phyloP scores from a whole-genome alignment of 2,329 filamentous ascomycete species.

The Madurella fahalii region DNA sequence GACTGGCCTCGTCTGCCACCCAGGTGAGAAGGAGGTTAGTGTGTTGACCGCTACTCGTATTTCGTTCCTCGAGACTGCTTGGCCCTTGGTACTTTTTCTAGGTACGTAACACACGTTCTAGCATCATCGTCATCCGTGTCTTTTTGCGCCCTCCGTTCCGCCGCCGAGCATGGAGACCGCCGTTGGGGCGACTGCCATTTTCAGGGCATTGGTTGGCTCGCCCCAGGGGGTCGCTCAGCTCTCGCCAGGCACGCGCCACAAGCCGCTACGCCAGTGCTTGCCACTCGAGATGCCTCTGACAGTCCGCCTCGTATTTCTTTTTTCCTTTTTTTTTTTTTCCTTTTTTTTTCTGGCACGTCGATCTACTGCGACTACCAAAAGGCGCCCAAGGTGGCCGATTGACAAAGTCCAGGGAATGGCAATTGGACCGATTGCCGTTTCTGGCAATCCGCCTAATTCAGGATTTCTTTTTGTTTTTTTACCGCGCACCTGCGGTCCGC shows the following conservation, averaged over 20 bases:
- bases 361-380: no score
- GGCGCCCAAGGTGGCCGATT: no score
- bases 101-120: no score
- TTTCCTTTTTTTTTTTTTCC: no score
- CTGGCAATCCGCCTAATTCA: neutral
- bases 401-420: no score
- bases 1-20: no score
- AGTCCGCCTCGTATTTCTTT: neutral
- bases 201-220: slow-evolving; percentile 17
- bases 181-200: slow-evolving; percentile 22
- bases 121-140: neutral
- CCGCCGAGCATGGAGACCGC: slow-evolving; percentile 19
- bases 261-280: slow-evolving; percentile 6
- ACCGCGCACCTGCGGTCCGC: neutral
- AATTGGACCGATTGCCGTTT: neutral
- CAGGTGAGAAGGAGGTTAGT: no score
- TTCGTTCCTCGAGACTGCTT: no score
- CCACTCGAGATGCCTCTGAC: slow-evolving; percentile 8
- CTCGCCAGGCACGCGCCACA: slow-evolving; percentile 5
- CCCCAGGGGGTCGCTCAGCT: slow-evolving; percentile 18
- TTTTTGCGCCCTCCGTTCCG: neutral
- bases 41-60: no score
- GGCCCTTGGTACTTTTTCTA: no score
- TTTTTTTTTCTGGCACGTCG: no score
- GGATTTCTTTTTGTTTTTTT: neutral